Evolutionary conservation across 2,329 filamentous ascomycete genomes (phyloP), one percentile per base, ranked within the genome.

Genomic region (Stagonosporopsis tanaceti): DNA sequence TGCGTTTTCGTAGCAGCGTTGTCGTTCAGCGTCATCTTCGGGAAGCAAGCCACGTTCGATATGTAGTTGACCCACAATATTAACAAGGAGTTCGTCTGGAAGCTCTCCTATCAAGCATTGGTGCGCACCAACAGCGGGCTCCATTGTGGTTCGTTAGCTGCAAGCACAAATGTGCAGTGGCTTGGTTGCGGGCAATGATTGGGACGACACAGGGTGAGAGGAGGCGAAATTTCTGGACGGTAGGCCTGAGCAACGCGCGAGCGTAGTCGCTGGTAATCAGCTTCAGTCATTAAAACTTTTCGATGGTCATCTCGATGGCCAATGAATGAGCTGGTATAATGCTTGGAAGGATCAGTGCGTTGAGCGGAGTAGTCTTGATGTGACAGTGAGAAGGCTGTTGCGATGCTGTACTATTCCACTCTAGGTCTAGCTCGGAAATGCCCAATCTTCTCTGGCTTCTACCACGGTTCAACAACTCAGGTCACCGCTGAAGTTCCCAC

Each of bases 11-110:
- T n/a, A n/a, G n/a, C 30, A n/a, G 14, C 44, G 37, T n/a, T 25
- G n/a, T 32, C 25, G 8, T 20, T 55, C 46, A n/a, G 45, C 44
- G 11, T 48, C 44, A 8, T 20, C 34, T 11, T 48, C 47, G 3
- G 46, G 17, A 2, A 57, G 24, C 22, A 53, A 60, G 4, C 64
- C 66, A 17, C 63, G 62, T 12, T 59, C 53, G 5, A 61, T 45
- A 6, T 40, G 41, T 6, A 70, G 50, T n/a, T 61, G 44, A 14
- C 41, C 47, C n/a, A 60, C 34, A 15, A 66, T 64, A 6, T 51
- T 46, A 25, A 70, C 53, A 0, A 70, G 50, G 3, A 71, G 60
- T 20, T 68, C 64, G 14, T 60, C 60, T 6, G 66, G 62, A 9
- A 70, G 59, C 24, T 53, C 44, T 5, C 40, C 46, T 15, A 66